Percentiles rank a stretch among this genome's conserved stretches.
phyloP scores from a whole-genome alignment of 2,329 filamentous ascomycete species.

The Akanthomyces uredinophilus region DNA sequence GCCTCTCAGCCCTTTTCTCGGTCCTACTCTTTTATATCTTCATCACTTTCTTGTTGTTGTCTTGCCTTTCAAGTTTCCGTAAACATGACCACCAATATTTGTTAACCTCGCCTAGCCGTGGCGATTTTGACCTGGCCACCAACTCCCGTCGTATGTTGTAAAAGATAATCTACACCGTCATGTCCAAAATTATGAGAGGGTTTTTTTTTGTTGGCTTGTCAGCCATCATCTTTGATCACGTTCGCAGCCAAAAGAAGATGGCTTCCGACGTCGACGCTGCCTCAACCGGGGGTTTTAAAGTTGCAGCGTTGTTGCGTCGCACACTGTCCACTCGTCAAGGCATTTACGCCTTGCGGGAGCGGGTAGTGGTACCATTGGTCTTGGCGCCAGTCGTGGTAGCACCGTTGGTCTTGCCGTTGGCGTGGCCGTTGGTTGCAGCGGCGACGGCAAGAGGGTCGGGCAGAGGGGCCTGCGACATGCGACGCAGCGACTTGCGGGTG shows the following conservation, averaged over 20 bases:
- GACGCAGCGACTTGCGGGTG: conserved; percentile 70
- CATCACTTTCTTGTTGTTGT: background rate
- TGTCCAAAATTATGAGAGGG: conserved; percentile 11
- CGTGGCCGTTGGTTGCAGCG: conserved; percentile 46
- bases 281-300: background rate
- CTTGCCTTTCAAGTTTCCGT: background rate
- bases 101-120: conserved; percentile 11
- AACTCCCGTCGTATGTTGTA: conserved; percentile 9
- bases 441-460: conserved; percentile 77
- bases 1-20: background rate
- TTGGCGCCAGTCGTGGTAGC: conserved; percentile 50
- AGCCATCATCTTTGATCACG: background rate
- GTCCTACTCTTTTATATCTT: background rate
- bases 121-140: conserved; percentile 5
- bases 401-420: conserved; percentile 45
- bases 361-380: conserved; percentile 56
- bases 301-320: background rate
- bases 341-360: conserved; percentile 61
- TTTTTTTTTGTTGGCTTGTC: background rate
- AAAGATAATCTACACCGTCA: conserved; percentile 4
- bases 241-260: background rate
- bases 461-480: conserved; percentile 61
- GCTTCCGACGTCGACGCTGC: background rate
- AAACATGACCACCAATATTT: conserved; percentile 8
- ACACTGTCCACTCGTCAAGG: background rate